Base-by-base conservation (phyloP, 495 filamentous ascomycete species). In the Penicillium parvum region DNA sequence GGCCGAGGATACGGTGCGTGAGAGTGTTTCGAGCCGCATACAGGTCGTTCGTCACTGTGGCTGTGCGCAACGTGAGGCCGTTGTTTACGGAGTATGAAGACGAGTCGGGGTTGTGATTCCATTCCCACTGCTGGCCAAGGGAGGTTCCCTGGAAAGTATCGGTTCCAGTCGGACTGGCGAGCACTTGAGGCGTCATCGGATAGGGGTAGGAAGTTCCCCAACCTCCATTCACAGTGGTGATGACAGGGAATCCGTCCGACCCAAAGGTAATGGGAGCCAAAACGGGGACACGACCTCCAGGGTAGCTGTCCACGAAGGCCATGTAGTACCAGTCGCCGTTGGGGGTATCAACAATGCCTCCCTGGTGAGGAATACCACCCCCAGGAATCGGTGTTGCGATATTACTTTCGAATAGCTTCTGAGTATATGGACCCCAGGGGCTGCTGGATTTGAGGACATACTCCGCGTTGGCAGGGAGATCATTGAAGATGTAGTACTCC, bases 61-160 rank as follows among this genome's bases (percentile, higher is more conserved):
- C 74, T 1, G 76, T 74, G 12, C 47, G 43, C n/a, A 83, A 55
- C 3, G 57, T 63, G 5, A 82, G 37, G 1, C 63, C 66, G 21
- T 57, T 57, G 20, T 40, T 37, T 7, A 63, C 23, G 7, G 30
- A 42, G 41, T 43, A 69, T 35, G 56, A 55, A 20, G 37, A 40
- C 14, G 44, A 56, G 26, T 81, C 74, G 0, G 78, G 78, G 41
- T 80, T 79, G 30, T 81, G 77, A 50, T 83, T 83, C 78, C 79
- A 83, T 49, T 82, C 77, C 76, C 76, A 81, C 20, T 67, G 56
- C 0, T 63, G 53, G 5, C 61, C 49, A 3, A 82, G 47, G 4
- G 50, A 37, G 5, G 43, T 26, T 0, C 59, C 68, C 5, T 40
- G 38, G 41, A 80, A 80, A n/a, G 36, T 56, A 42, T 79, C 75